Evolutionary conservation across 768 basidiomycete species (phyloP).

Genomic region (Dacryopinax primogenitus): DNA sequence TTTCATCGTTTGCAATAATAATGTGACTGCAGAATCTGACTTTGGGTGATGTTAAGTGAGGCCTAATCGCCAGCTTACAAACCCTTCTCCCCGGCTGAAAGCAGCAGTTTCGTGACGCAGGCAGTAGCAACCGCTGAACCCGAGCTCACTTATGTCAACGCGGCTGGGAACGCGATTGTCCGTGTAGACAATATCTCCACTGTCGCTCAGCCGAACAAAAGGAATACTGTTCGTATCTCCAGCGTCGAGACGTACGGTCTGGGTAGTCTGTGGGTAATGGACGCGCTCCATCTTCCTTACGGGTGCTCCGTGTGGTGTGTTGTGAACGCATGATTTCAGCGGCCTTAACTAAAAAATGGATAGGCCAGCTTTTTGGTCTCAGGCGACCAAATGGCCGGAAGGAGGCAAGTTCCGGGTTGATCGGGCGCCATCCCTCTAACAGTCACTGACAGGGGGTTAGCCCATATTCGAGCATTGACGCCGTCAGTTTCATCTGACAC

Average conservation of each 20-base stretch:
- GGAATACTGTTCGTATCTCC: slow-evolving; percentile 55
- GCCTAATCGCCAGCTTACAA: neutral
- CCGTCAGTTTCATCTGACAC: neutral
- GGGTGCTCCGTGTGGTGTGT: slow-evolving; percentile 51
- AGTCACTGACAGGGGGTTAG: neutral
- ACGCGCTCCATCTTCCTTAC: slow-evolving; percentile 52
- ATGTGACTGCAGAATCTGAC: neutral
- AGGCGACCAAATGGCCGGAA: slow-evolving; percentile 46
- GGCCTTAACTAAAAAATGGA: slow-evolving; percentile 34
- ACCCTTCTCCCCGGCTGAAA: neutral
- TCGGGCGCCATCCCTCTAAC: neutral
- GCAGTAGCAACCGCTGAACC: slow-evolving; percentile 16
- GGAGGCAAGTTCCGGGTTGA: neutral
- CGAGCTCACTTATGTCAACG: slow-evolving; percentile 50
- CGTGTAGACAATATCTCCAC: slow-evolving; percentile 57
- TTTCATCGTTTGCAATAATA: neutral
- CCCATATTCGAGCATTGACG: neutral
- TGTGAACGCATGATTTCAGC: slow-evolving; percentile 25
- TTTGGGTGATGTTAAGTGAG: neutral
- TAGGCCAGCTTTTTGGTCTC: slow-evolving; percentile 50
- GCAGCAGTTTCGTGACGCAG: neutral
- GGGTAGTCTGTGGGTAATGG: slow-evolving; percentile 52
- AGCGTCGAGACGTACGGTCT: slow-evolving; percentile 43
- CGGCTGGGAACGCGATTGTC: slow-evolving; percentile 61
- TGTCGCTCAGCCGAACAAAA: slow-evolving; percentile 42